phyloP scores from a whole-genome alignment of 768 basidiomycete genomes.

The Rhizopogon vulgaris region DNA sequence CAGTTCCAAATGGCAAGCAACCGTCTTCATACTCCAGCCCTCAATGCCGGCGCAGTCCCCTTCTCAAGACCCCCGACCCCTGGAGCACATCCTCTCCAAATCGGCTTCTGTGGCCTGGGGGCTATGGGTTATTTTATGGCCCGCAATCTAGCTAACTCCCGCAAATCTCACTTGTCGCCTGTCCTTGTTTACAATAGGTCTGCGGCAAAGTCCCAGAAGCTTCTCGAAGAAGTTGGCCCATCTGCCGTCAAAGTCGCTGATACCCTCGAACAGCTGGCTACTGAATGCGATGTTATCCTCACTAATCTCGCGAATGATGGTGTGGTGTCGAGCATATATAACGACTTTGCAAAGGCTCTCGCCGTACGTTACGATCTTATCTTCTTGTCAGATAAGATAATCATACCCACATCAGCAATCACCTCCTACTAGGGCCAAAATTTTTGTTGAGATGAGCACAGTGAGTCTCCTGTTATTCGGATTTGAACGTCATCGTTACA shows the following conservation, averaged over 20 bases:
- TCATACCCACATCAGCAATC: conserved; percentile 25
- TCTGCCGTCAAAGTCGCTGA: conserved; percentile 50
- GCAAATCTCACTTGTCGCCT: conserved; percentile 38
- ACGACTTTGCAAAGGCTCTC: conserved; percentile 52
- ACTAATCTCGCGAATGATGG: conserved; percentile 70
- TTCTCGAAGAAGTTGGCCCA: conserved; percentile 50
- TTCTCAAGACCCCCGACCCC: conserved; percentile 62
- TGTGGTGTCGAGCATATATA: conserved; percentile 59
- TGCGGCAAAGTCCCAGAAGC: conserved; percentile 48
- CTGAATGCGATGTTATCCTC: conserved; percentile 69
- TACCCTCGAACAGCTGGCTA: conserved; percentile 51
- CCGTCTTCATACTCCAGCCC: conserved; percentile 3
- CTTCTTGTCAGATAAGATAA: background rate
- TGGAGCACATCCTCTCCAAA: conserved; percentile 25
- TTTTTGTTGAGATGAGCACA: conserved; percentile 84
- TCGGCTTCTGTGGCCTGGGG: conserved; percentile 48
- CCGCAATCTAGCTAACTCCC: conserved; percentile 63
- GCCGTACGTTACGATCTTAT: conserved; percentile 32
- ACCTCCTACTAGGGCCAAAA: conserved; percentile 48
- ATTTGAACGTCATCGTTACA: conserved; percentile 4
- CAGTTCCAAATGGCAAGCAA: conserved; percentile 4
- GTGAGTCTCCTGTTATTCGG: conserved; percentile 36
- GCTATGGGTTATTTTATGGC: conserved; percentile 77
- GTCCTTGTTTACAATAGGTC: conserved; percentile 78
- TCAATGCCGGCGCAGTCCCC: conserved; percentile 25